phyloP scores from a whole-genome alignment of 768 basidiomycete genomes.

The Kwoniella mangroviensis region DNA sequence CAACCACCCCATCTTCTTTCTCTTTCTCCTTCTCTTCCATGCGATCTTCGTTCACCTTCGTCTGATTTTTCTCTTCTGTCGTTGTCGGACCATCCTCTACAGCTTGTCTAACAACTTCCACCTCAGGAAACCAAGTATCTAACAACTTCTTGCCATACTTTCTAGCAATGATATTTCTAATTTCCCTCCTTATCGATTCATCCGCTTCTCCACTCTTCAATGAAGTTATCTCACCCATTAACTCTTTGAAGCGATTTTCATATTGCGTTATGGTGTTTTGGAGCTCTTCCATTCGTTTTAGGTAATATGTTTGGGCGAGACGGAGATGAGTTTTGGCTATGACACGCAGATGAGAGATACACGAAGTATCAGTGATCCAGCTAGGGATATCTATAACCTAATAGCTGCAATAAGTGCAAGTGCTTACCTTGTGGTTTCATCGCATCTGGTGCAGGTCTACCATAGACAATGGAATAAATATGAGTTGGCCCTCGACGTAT shows the following conservation, averaged over 20 bases:
- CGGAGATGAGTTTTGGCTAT: constrained; percentile 67
- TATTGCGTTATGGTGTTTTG: constrained; percentile 72
- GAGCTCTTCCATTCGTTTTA: constrained; percentile 71
- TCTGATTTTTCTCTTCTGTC: constrained; percentile 14
- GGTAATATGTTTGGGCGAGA: constrained; percentile 77
- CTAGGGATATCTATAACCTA: constrained; percentile 47
- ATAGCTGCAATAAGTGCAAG: constrained; percentile 2
- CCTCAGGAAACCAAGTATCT: constrained; percentile 47
- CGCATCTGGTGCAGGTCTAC: constrained; percentile 61
- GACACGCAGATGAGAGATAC: no score
- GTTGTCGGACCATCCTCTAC: constrained; percentile 18
- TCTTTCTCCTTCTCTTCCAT: not conserved
- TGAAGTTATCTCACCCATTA: constrained; percentile 75
- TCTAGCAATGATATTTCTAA: constrained; percentile 44
- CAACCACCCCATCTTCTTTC: constrained; percentile 10
- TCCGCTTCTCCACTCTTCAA: constrained; percentile 74
- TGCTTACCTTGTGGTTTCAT: constrained; percentile 64
- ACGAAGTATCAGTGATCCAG: no score
- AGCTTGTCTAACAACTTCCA: constrained; percentile 30
- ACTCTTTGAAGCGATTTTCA: constrained; percentile 78
- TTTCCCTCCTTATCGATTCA: constrained; percentile 63
- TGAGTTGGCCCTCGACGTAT: not conserved
- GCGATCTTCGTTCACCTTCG: not conserved
- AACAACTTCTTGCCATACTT: constrained; percentile 44
- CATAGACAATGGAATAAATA: not conserved